Percentiles rank a stretch among this genome's conserved stretches.
These are phyloP conservation scores for Phlebiopsis flavidoalba DNA, from an alignment of 768 basidiomycete genomes.

Conservation along the genomic window DNA sequence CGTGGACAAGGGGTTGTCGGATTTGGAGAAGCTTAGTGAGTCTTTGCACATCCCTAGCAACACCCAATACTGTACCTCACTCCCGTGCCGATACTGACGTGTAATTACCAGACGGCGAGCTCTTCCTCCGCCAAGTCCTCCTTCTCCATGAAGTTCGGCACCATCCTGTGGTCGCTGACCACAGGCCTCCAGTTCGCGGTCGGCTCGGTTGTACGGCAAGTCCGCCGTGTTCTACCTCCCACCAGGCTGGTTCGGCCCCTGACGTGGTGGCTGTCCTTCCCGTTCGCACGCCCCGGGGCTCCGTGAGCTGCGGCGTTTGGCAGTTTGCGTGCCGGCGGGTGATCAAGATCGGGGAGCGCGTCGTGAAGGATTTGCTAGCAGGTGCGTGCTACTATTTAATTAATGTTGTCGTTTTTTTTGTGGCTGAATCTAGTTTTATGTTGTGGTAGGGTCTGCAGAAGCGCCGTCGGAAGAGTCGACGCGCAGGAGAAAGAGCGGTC, in stretches of 20 bases:
- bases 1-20: conserved; percentile 87
- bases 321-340: conserved; percentile 90
- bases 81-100: neutral
- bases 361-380: conserved; percentile 55
- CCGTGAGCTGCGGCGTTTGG: conserved; percentile 92
- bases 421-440: neutral
- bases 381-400: conserved; percentile 27
- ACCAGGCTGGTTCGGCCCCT: conserved; percentile 86
- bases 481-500: conserved; percentile 13
- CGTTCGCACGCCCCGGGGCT: conserved; percentile 86
- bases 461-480: conserved; percentile 16
- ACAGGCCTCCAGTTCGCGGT: conserved; percentile 80
- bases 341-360: conserved; percentile 69
- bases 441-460: conserved; percentile 12
- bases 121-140: conserved; percentile 73
- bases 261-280: conserved; percentile 83
- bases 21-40: conserved; percentile 90
- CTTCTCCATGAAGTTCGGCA: conserved; percentile 71
- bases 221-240: conserved; percentile 94
- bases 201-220: conserved; percentile 89
- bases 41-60: conserved; percentile 8
- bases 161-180: conserved; percentile 76
- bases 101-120: conserved; percentile 58
- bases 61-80: neutral
- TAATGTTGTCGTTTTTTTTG: neutral